Evolutionary conservation across 2,329 filamentous ascomycete species (phyloP).

Genomic region (Sporothrix globosa): DNA sequence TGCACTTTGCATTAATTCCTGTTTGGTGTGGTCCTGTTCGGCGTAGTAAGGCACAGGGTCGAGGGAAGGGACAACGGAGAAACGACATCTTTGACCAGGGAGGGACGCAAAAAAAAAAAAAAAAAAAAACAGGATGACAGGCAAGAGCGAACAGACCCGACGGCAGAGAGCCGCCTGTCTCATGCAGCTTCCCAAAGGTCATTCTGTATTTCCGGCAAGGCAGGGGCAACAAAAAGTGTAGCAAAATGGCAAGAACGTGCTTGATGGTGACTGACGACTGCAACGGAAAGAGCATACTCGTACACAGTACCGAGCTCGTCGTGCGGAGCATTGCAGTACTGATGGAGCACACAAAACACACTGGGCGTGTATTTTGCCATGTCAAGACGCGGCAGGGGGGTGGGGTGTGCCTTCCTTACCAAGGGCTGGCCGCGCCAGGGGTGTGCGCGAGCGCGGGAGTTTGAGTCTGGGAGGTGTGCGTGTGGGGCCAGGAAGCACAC

Average conservation of each 20-base stretch:
- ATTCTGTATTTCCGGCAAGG: not conserved
- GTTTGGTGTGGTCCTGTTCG: not conserved
- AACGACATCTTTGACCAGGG: conserved; percentile 7
- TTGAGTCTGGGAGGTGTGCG: conserved; percentile 19
- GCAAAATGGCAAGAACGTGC: conserved; percentile 8
- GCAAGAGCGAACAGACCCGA: conserved; percentile 15
- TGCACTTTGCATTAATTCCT: too few species aligned
- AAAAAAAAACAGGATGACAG: not conserved
- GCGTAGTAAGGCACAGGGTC: conserved; percentile 12
- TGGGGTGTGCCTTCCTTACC: conserved; percentile 19
- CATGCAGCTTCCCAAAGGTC: conserved; percentile 3
- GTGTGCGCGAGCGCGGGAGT: conserved; percentile 20
- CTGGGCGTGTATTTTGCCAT: conserved; percentile 13
- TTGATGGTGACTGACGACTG: not conserved
- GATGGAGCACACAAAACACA: not conserved
- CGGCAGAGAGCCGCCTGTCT: not conserved
- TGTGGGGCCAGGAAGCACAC: conserved; percentile 11
- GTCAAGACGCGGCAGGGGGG: conserved; percentile 5
- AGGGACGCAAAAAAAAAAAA: not conserved
- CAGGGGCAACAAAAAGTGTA: not conserved
- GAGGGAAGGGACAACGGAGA: conserved; percentile 2
- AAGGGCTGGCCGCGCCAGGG: conserved; percentile 25
- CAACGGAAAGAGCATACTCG: not conserved
- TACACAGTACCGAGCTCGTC: too few species aligned
- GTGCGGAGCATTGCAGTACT: too few species aligned